These are phyloP conservation scores for Pseudoturritis turrita DNA, from an alignment of 345 rosid species.

Conservation along the genomic window DNA sequence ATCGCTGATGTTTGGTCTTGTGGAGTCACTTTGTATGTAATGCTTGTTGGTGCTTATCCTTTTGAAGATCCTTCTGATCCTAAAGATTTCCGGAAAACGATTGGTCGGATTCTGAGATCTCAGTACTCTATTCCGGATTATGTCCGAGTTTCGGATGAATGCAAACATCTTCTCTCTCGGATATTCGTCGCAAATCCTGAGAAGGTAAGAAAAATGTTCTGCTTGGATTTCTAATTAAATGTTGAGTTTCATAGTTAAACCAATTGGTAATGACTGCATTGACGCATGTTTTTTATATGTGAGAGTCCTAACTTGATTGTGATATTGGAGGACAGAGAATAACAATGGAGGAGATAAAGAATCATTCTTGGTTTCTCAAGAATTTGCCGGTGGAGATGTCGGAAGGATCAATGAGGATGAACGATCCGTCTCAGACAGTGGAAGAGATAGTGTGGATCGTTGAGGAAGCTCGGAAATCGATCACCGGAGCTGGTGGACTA, in stretches of 20 bases:
- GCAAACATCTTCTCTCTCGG: conserved; percentile 54
- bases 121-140: conserved; percentile 62
- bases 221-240: too few relatives aligned
- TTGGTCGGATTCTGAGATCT: conserved; percentile 40
- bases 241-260: too few relatives aligned
- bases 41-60: conserved; percentile 64
- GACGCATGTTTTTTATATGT: too few relatives aligned
- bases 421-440: conserved; percentile 52
- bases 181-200: conserved; percentile 58
- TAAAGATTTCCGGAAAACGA: conserved; percentile 49
- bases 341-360: conserved; percentile 39
- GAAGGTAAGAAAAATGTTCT: conserved; percentile 32
- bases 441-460: conserved; percentile 51
- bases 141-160: conserved; percentile 52
- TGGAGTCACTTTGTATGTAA: conserved; percentile 57
- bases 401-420: conserved; percentile 53
- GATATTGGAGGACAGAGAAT: conserved; percentile 10
- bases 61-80: conserved; percentile 57
- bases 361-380: conserved; percentile 65
- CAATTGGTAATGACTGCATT: too few relatives aligned
- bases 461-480: conserved; percentile 53
- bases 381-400: conserved; percentile 57
- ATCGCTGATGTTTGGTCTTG: conserved; percentile 68
- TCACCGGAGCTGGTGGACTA: conserved; percentile 25
- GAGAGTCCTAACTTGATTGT: not conserved